These are phyloP conservation scores for Cercophora samala DNA, from an alignment of 495 filamentous ascomycete genomes.

Conservation along the genomic window DNA sequence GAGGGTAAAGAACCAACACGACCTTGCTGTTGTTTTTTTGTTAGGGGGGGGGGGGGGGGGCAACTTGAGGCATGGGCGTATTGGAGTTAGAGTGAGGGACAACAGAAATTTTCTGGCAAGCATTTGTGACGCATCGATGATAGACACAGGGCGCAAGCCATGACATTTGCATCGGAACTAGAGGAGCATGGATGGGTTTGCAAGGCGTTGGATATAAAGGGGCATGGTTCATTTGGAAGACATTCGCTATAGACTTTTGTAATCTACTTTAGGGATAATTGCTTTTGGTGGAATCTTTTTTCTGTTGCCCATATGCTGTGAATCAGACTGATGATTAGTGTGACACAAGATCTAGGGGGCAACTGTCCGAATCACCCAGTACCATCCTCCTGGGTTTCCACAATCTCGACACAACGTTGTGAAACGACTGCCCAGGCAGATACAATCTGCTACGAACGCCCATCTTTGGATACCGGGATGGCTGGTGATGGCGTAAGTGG, in stretches of 20 bases:
- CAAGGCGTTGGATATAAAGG: neutral
- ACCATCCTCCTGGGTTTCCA: neutral
- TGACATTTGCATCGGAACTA: neutral
- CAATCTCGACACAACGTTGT: neutral
- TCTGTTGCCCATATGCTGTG: neutral
- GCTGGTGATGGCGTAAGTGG: neutral
- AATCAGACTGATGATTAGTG: neutral
- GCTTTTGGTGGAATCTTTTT: neutral
- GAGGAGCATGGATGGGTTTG: neutral
- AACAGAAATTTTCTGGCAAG: neutral
- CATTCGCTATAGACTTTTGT: neutral
- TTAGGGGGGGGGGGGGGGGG: neutral
- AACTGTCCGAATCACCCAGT: too few relatives aligned
- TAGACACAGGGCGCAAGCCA: neutral
- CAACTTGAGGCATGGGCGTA: neutral
- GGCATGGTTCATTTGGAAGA: neutral
- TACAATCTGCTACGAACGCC: neutral
- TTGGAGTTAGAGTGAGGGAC: neutral
- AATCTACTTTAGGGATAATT: neutral
- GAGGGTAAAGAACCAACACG: too few relatives aligned
- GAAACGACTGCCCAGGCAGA: neutral
- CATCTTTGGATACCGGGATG: neutral
- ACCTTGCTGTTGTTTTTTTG: too few relatives aligned
- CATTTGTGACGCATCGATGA: neutral
- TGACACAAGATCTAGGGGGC: too few relatives aligned